Percentiles rank a stretch among this genome's conserved stretches.
Conservation (phyloP, 1,284 basidiomycete genomes). For the Malassezia sp. region DNA sequence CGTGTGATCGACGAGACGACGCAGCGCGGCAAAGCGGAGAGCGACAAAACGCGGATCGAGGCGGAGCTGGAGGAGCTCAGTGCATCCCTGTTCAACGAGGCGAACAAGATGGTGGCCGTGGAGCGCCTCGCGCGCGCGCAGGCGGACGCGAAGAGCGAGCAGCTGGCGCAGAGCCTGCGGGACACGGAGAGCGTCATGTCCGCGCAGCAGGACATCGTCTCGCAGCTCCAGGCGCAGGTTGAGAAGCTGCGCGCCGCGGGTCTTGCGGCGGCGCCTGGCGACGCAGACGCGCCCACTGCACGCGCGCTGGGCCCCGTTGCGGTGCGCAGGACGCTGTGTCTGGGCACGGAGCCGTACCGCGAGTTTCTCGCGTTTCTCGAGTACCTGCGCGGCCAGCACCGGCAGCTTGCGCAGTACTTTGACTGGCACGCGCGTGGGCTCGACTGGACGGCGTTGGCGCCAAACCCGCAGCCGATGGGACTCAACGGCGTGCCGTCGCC, state of each 20-base stretch:
- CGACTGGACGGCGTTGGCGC: conserved; percentile 7
- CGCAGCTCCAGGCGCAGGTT: conserved; percentile 71
- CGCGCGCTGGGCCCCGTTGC: conserved; percentile 27
- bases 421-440: conserved; percentile 19
- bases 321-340: conserved; percentile 54
- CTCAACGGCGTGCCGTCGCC: not conserved
- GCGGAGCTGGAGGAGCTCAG: conserved; percentile 72
- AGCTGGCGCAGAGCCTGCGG: conserved; percentile 67
- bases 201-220: conserved; percentile 52
- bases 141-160: conserved; percentile 70
- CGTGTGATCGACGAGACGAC: conserved; percentile 85
- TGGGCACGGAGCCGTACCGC: conserved; percentile 57
- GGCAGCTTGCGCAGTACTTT: conserved; percentile 34
- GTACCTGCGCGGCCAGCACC: conserved; percentile 64
- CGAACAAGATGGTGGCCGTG: conserved; percentile 59
- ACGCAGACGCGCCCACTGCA: conserved; percentile 4
- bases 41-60: conserved; percentile 54
- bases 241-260: conserved; percentile 52
- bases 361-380: conserved; percentile 74
- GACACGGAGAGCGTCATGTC: conserved; percentile 61
- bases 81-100: conserved; percentile 54
- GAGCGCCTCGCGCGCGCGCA: conserved; percentile 64
- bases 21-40: conserved; percentile 72
- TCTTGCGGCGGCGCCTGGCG: conserved; percentile 1
- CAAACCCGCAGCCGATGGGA: not conserved